Percentiles rank a stretch among this genome's conserved stretches.
phyloP scores from a whole-genome alignment of 1,139 yeast species.

The Debaryomyces udenii region DNA sequence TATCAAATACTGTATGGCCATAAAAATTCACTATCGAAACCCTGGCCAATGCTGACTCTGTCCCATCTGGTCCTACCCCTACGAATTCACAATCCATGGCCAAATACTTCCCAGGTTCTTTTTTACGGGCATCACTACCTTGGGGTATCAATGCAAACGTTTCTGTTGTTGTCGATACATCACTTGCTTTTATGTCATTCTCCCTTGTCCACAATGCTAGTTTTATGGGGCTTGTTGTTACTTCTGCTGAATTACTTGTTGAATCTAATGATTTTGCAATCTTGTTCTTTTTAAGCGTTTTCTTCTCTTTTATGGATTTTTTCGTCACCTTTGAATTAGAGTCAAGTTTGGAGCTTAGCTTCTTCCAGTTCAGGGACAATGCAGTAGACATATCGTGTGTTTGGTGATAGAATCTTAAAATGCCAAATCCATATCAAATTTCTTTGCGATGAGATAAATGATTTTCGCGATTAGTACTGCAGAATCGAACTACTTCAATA shows the following conservation, averaged over 20 bases:
- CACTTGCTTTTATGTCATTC: conserved; percentile 22
- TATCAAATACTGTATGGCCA: conserved; percentile 72
- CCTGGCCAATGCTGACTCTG: conserved; percentile 75
- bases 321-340: conserved; percentile 23
- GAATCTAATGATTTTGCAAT: background rate
- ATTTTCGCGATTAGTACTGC: no score
- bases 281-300: conserved; percentile 3
- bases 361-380: conserved; percentile 42
- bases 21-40: conserved; percentile 84
- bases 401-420: no score
- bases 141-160: conserved; percentile 8
- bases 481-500: no score
- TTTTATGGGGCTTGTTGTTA: conserved; percentile 23
- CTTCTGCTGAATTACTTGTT: background rate
- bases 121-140: conserved; percentile 26
- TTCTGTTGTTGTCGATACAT: conserved; percentile 15
- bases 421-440: no score
- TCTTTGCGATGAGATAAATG: conserved; percentile 11
- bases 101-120: conserved; percentile 65
- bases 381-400: conserved; percentile 18
- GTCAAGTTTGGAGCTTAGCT: conserved; percentile 28
- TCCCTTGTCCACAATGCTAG: conserved; percentile 35
- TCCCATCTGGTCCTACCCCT: conserved; percentile 79
- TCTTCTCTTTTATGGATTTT: conserved; percentile 7
- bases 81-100: conserved; percentile 96